Evolutionary conservation across 2,329 filamentous ascomycete genomes (phyloP).

Genomic region (Bipolaris cookei): DNA sequence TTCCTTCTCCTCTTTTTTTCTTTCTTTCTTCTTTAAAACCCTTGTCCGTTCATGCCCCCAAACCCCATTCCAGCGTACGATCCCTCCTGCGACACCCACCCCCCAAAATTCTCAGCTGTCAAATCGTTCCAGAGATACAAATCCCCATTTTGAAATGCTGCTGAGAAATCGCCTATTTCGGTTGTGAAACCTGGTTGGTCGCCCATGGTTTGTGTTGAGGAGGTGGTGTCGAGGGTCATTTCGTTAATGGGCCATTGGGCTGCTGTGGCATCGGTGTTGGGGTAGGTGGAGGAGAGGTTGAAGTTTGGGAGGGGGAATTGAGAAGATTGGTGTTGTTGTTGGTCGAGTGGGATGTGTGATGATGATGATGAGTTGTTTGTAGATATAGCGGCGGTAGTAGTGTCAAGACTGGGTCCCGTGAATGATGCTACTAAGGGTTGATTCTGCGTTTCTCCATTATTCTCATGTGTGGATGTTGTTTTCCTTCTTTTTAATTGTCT

Average conservation of each 20-base stretch:
- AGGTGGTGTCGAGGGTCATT: slow-evolving; percentile 7
- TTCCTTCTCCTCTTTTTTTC: background rate
- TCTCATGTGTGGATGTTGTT: background rate
- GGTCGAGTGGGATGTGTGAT: background rate
- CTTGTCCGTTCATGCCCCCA: slow-evolving; percentile 26
- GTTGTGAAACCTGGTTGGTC: slow-evolving; percentile 26
- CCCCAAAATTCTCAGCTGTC: slow-evolving; percentile 40
- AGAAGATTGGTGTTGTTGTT: slow-evolving; percentile 1
- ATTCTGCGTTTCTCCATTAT: slow-evolving; percentile 4
- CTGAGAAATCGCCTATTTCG: slow-evolving; percentile 43
- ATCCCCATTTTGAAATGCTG: slow-evolving; percentile 46
- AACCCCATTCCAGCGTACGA: slow-evolving; percentile 38
- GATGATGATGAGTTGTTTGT: background rate
- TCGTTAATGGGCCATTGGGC: slow-evolving; percentile 12
- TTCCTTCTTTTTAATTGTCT: slow-evolving; percentile 35
- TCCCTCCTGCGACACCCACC: slow-evolving; percentile 39
- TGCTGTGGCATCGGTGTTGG: background rate
- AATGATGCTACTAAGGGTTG: slow-evolving; percentile 11
- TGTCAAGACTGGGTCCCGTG: slow-evolving; percentile 3
- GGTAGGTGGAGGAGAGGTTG: slow-evolving; percentile 18
- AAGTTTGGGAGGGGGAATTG: slow-evolving; percentile 16
- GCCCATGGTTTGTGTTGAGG: slow-evolving; percentile 5
- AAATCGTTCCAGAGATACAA: slow-evolving; percentile 48
- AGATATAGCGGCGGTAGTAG: background rate
- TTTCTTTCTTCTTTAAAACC: slow-evolving; percentile 14